Evolutionary conservation across 306 rosid species (phyloP), one percentile per base, ranked within the genome.

Genomic region (Citrullus colocynthis): DNA sequence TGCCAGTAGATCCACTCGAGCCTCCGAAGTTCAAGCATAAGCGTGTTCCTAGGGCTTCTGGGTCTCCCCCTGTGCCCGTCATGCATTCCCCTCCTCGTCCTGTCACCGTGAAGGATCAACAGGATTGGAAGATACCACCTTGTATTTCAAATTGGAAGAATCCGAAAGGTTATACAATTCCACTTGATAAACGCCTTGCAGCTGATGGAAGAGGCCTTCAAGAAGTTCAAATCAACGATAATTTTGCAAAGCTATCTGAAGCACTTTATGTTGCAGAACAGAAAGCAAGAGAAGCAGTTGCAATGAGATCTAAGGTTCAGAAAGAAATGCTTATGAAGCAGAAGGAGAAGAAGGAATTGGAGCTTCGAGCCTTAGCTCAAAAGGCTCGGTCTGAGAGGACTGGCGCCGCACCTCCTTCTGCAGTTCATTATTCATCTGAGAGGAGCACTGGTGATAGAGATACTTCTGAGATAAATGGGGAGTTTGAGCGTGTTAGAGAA

Each of bases 91-190:
- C 96, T 57, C 98, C 97, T 0, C 83, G 97, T 64, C 97, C 95
- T 11, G 95, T 92, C 83, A 91, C 96, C 1, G 92, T 91, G 78
- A 94, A 91, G 80, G 98, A 94, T 75, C 96, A 90, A 82, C 95
- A 90, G 71, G 98, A 94, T 75, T 94, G 97, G 98, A 91, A 94
- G 81, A 92, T 92, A 41, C 98, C 97, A 0, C 98, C 96, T 20
- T 92, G 96, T 71, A 91, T 94, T 61, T 94, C 97, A 14, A 90
- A 88, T 83, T 94, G 97, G 98, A 90, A 94, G 95, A 94, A 94
- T 76, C 97, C 96, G 0, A 94, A 94, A 86, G 96, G 98, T 82
- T 89, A 94, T 24, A 91, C 94, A 0, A 94, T 94, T 71, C 97
- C 97, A 2, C 92, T 94, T 74, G 98, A 91, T 78, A 91, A 94